Percentiles rank a stretch among this genome's conserved stretches.
These are phyloP conservation scores for Ceratobasidium sp. DNA, from an alignment of 1,284 basidiomycete species.

Conservation along the genomic window DNA sequence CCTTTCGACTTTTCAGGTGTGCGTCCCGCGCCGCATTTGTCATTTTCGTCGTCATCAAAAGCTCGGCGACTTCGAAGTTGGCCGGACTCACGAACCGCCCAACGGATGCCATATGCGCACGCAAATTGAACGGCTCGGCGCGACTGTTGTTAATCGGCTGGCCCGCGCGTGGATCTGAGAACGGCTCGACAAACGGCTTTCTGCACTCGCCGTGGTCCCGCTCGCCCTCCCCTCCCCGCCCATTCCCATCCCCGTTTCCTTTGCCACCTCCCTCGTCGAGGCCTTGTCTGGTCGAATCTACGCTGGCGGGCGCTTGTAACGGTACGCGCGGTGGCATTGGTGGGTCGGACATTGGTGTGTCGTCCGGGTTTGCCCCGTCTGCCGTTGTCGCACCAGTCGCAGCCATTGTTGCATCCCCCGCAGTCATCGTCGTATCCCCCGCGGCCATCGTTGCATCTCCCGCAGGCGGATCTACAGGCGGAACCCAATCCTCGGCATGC, in stretches of 20 bases:
- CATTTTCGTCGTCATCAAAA: conserved; percentile 1
- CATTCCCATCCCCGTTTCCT: not conserved
- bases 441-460: no score
- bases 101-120: not conserved
- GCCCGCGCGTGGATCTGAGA: not conserved
- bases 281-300: not conserved
- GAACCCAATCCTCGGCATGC: not conserved
- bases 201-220: not conserved
- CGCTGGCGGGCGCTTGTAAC: no score
- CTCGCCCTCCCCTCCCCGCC: not conserved
- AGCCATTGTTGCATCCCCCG: no score
- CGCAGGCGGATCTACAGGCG: not conserved
- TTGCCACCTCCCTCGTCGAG: not conserved
- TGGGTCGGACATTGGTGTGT: no score
- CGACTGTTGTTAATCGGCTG: not conserved
- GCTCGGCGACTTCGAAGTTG: not conserved
- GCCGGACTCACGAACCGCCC: not conserved
- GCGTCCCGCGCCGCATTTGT: not conserved
- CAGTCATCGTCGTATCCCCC: no score
- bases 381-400: no score
- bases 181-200: not conserved
- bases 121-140: not conserved
- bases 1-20: conserved; percentile 9
- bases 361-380: no score
- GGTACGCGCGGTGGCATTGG: no score